Conservation (phyloP, 257 asterid genomes). For the Asclepias syriaca region DNA sequence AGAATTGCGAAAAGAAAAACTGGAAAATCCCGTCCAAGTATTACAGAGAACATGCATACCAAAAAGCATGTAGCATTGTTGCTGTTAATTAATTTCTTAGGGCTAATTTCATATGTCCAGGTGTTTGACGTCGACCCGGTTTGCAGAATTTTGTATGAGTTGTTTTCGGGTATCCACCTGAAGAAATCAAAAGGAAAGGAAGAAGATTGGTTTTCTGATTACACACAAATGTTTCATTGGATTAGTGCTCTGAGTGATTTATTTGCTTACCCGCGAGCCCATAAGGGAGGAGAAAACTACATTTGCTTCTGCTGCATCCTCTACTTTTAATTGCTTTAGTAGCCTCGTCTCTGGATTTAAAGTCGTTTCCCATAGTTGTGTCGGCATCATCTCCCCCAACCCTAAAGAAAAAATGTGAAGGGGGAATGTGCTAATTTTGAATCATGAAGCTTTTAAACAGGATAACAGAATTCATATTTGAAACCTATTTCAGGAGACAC, state of each 20-base stretch:
- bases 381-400: constrained; percentile 99
- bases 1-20: neutral
- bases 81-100: neutral
- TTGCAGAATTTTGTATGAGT: constrained; percentile 58
- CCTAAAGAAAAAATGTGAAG: constrained; percentile 11
- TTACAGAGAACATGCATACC: neutral
- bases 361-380: constrained; percentile 98
- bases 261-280: constrained; percentile 75
- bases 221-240: no score
- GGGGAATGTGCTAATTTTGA: no score
- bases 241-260: no score
- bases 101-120: constrained; percentile 54
- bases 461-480: no score
- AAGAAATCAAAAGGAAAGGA: neutral
- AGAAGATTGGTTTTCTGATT: neutral
- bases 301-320: constrained; percentile 84
- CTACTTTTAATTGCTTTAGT: constrained; percentile 74
- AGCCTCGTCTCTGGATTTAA: constrained; percentile 74
- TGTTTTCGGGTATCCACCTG: constrained; percentile 90
- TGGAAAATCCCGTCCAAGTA: no score
- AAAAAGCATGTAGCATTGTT: neutral
- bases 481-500: no score
- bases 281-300: constrained; percentile 88
- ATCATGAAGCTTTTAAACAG: no score
- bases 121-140: constrained; percentile 48